Conservation (phyloP, 192 early-diverging fungal genomes). For the Mortierella hygrophila region DNA sequence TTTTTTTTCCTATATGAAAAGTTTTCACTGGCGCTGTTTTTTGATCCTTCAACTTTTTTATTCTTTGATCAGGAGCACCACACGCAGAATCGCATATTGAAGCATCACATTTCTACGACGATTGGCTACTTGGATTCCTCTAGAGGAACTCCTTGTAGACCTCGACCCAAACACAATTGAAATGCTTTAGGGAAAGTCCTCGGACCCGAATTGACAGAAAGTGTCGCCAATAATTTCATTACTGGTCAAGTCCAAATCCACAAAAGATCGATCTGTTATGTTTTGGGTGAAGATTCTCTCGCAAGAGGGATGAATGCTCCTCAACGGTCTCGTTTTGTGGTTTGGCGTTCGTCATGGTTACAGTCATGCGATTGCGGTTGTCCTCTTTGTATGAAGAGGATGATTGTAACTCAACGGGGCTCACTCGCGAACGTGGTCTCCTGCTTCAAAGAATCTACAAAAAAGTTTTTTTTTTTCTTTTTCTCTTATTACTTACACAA, state of each 20-base stretch:
- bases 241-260: conserved; percentile 39
- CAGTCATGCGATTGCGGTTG: conserved; percentile 59
- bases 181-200: conserved; percentile 60
- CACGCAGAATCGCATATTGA: conserved; percentile 57
- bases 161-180: conserved; percentile 43
- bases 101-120: conserved; percentile 53
- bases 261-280: conserved; percentile 36
- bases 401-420: conserved; percentile 57
- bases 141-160: conserved; percentile 3
- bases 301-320: conserved; percentile 23
- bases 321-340: conserved; percentile 49
- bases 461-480: conserved; percentile 9
- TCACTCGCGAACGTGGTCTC: conserved; percentile 52
- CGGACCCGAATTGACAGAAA: conserved; percentile 53
- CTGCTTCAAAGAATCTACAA: conserved; percentile 10
- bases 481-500: conserved; percentile 5
- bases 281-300: conserved; percentile 37
- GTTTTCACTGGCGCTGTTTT: not conserved
- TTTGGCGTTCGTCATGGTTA: conserved; percentile 55
- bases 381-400: conserved; percentile 5
- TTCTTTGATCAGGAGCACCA: conserved; percentile 42
- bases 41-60: conserved; percentile 45
- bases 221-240: conserved; percentile 45
- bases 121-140: conserved; percentile 13
- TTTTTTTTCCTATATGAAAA: not conserved